Conservation (phyloP, 805 yeast genomes). For the Metschnikowia lochheadii region DNA sequence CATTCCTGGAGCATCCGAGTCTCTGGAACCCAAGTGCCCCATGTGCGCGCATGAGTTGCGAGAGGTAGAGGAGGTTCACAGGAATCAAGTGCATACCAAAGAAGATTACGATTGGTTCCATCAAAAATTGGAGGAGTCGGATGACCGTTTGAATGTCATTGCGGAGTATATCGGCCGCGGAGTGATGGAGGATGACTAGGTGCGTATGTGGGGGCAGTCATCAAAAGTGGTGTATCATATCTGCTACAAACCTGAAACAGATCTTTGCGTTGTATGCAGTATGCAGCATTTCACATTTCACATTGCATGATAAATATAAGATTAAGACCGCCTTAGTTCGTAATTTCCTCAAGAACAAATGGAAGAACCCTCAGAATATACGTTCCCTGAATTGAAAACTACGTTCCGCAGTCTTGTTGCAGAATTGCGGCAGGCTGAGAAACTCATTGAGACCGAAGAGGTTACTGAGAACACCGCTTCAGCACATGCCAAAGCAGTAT, state of each 20-base stretch:
- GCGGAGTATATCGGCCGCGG: slow-evolving; percentile 87
- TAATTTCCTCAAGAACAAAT: not conserved
- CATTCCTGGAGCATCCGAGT: slow-evolving; percentile 17
- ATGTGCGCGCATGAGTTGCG: slow-evolving; percentile 70
- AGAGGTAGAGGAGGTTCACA: slow-evolving; percentile 53
- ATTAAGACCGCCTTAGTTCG: not conserved
- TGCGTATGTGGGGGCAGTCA: not conserved
- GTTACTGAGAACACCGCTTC: not conserved
- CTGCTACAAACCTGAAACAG: slow-evolving; percentile 16
- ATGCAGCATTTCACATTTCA: no score
- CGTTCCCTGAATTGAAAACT: not conserved
- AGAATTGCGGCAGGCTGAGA: slow-evolving; percentile 1
- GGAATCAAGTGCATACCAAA: slow-evolving; percentile 57
- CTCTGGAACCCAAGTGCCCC: slow-evolving; percentile 51
- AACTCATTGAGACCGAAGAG: not conserved
- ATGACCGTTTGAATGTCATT: slow-evolving; percentile 68
- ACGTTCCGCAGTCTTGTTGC: not conserved
- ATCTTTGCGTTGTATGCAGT: not conserved
- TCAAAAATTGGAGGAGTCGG: slow-evolving; percentile 47
- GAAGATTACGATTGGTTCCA: slow-evolving; percentile 62
- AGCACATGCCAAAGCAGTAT: slow-evolving; percentile 2
- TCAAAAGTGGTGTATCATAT: slow-evolving; percentile 8
- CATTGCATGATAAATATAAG: not conserved
- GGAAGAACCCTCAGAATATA: not conserved
- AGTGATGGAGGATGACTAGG: slow-evolving; percentile 52